phyloP scores from a whole-genome alignment of 192 early-diverging fungal genomes.

The Coemansia sp. region DNA sequence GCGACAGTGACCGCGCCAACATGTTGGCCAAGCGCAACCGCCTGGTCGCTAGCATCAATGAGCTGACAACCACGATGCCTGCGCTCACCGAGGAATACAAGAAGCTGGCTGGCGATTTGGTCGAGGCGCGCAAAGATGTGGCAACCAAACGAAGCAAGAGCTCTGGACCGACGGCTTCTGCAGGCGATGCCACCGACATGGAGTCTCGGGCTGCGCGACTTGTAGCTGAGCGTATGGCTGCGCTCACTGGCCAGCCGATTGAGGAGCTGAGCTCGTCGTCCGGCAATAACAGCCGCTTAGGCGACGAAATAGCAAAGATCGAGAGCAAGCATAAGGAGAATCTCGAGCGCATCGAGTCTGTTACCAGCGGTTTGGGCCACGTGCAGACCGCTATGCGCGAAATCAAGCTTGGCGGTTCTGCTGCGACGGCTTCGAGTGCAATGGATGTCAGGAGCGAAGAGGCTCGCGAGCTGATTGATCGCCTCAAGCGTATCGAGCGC shows the following conservation, averaged over 20 bases:
- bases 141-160: slow-evolving; percentile 11
- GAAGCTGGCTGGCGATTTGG: slow-evolving; percentile 29
- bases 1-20: slow-evolving; percentile 9
- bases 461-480: slow-evolving; percentile 27
- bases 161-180: neutral
- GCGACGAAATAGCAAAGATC: slow-evolving; percentile 23
- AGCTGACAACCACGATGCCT: slow-evolving; percentile 23
- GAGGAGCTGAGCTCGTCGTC: slow-evolving; percentile 7
- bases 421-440: slow-evolving; percentile 16
- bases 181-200: slow-evolving; percentile 15
- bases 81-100: slow-evolving; percentile 29
- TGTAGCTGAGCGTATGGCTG: slow-evolving; percentile 50
- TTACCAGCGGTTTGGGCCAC: slow-evolving; percentile 21
- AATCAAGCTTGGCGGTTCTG: neutral
- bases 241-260: slow-evolving; percentile 40
- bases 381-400: slow-evolving; percentile 28
- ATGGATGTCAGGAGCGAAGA: slow-evolving; percentile 31
- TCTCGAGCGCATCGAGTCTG: slow-evolving; percentile 31
- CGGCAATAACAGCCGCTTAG: neutral
- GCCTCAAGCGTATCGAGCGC: slow-evolving; percentile 29
- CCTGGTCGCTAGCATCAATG: slow-evolving; percentile 31
- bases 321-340: slow-evolving; percentile 23
- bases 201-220: slow-evolving; percentile 42
- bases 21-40: slow-evolving; percentile 27
- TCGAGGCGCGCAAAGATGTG: slow-evolving; percentile 17